These are phyloP conservation scores for Melaleuca quinquenervia DNA, from an alignment of 345 rosid genomes.

Conservation along the genomic window DNA sequence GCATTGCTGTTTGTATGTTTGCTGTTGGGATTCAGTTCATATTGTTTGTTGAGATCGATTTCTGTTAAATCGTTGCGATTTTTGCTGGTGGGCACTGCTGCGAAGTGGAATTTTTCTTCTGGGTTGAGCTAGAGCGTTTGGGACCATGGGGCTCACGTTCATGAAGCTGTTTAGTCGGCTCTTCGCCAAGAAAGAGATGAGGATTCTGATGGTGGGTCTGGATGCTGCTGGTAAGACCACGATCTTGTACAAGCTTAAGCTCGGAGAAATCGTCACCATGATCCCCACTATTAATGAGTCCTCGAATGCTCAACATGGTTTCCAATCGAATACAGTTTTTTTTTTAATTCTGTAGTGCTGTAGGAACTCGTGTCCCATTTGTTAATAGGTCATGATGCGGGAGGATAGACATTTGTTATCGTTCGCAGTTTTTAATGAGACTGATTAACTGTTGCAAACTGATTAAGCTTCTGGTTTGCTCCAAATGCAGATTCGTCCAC, in stretches of 20 bases:
- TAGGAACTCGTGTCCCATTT: not conserved
- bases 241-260: conserved; percentile 76
- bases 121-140: conserved; percentile 1
- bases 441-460: not conserved
- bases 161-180: conserved; percentile 62
- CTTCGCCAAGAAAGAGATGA: conserved; percentile 73
- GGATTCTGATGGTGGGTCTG: conserved; percentile 85
- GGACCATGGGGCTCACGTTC: conserved; percentile 46
- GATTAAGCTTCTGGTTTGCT: not conserved
- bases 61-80: not conserved
- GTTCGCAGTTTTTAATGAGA: not conserved
- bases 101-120: not conserved
- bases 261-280: conserved; percentile 76
- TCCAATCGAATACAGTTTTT: not conserved
- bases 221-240: conserved; percentile 91
- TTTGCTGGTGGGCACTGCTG: not conserved
- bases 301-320: not conserved
- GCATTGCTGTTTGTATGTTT: not conserved
- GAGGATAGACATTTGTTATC: not conserved
- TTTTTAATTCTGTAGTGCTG: not conserved
- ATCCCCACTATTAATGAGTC: conserved; percentile 69
- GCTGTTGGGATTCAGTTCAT: not conserved
- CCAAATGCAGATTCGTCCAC: conserved; percentile 47
- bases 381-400: not conserved
- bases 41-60: not conserved